Conservation (phyloP, 495 filamentous ascomycete species). For the Penicillium manginii region DNA sequence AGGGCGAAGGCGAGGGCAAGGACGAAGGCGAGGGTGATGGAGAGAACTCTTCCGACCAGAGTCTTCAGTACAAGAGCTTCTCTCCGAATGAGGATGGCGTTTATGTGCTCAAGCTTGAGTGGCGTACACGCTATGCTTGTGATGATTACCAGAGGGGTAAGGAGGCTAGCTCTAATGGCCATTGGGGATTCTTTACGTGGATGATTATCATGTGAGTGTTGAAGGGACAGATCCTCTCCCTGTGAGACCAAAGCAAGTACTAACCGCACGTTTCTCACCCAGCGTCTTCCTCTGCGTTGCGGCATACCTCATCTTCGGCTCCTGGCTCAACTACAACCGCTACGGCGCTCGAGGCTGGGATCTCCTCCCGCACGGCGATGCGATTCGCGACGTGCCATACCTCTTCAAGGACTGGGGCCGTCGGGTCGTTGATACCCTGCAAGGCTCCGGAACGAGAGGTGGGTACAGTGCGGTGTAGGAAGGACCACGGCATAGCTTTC, state of each 20-base stretch:
- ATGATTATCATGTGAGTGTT: constrained; percentile 85
- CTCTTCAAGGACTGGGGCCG: constrained; percentile 85
- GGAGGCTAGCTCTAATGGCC: constrained; percentile 38
- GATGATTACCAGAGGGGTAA: constrained; percentile 55
- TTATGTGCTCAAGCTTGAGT: constrained; percentile 70
- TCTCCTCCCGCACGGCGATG: constrained; percentile 88
- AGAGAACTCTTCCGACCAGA: constrained; percentile 34
- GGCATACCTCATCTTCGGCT: constrained; percentile 95
- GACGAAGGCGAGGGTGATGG: constrained; percentile 18
- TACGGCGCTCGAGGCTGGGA: constrained; percentile 96
- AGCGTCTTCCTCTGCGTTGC: constrained; percentile 82
- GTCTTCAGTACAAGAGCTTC: constrained; percentile 75
- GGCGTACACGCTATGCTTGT: constrained; percentile 87
- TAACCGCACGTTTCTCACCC: not conserved
- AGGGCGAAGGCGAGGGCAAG: constrained; percentile 25
- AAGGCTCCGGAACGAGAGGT: constrained; percentile 77
- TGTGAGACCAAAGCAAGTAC: not conserved
- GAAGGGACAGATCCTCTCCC: not conserved
- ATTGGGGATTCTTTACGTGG: constrained; percentile 98
- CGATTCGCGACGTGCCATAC: constrained; percentile 90
- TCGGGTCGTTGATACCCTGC: constrained; percentile 77
- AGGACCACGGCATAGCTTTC: not conserved
- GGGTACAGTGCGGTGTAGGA: constrained; percentile 90
- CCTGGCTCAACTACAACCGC: constrained; percentile 98
- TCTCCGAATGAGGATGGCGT: constrained; percentile 49